Evolutionary conservation across 129 eudicot species (phyloP).

Genomic region (Ambrosia trifida): DNA sequence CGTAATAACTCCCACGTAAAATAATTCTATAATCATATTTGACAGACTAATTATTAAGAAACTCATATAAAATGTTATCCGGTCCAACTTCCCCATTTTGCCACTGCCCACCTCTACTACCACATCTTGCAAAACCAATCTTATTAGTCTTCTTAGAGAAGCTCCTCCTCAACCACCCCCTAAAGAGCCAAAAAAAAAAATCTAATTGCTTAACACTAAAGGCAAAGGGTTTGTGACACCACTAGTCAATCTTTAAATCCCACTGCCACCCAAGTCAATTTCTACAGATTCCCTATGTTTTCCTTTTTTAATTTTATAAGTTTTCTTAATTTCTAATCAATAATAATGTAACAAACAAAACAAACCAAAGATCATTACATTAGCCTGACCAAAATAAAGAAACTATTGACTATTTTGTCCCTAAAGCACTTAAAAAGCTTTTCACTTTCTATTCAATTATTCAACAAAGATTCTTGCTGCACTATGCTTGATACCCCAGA

Average conservation of each 20-base stretch:
- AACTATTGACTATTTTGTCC: slow-evolving; percentile 49
- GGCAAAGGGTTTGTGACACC: slow-evolving; percentile 26
- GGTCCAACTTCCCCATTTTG: background rate
- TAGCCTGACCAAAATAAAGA: slow-evolving; percentile 33
- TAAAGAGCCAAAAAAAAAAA: slow-evolving; percentile 22
- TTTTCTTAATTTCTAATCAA: slow-evolving; percentile 17
- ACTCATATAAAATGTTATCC: background rate
- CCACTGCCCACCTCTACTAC: background rate
- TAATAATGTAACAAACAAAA: background rate
- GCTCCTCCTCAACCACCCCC: slow-evolving; percentile 30
- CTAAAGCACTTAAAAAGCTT: slow-evolving; percentile 47
- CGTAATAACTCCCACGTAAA: background rate
- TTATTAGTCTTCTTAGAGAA: slow-evolving; percentile 21
- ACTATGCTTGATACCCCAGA: slow-evolving; percentile 27
- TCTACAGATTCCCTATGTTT: slow-evolving; percentile 36
- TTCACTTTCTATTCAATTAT: slow-evolving; percentile 52
- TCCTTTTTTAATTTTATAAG: slow-evolving; percentile 21
- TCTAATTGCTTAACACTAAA: slow-evolving; percentile 44
- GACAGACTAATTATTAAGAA: background rate
- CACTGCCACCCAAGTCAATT: slow-evolving; percentile 27
- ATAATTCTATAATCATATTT: background rate
- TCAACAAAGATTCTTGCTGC: slow-evolving; percentile 39
- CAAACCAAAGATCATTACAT: slow-evolving; percentile 26
- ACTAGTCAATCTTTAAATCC: slow-evolving; percentile 21
- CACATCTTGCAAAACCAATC: slow-evolving; percentile 16